Evolutionary conservation across 2,329 filamentous ascomycete genomes (phyloP).

Genomic region (Pezicula carpinea): DNA sequence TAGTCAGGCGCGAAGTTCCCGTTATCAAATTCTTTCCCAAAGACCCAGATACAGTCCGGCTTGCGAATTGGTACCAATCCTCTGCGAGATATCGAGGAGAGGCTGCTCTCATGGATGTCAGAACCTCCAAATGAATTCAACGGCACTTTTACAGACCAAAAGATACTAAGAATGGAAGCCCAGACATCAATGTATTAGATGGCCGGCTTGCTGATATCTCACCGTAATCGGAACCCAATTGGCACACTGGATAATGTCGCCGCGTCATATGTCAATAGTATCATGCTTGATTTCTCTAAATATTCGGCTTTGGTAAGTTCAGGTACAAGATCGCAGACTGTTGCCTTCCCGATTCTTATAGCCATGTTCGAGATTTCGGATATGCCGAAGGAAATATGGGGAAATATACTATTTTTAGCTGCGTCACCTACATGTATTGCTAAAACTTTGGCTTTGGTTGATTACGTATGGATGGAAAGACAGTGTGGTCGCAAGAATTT

Average conservation of each 20-base stretch:
- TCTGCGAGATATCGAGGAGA: background rate
- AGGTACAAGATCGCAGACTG: background rate
- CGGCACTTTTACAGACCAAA: background rate
- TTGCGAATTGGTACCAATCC: background rate
- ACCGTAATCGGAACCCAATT: background rate
- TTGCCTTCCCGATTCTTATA: background rate
- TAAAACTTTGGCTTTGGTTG: background rate
- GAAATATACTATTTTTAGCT: background rate
- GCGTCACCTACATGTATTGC: background rate
- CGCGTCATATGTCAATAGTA: conserved; percentile 21
- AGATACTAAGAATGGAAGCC: background rate
- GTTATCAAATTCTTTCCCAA: background rate
- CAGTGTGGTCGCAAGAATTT: background rate
- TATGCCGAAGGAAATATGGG: background rate
- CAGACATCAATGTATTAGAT: background rate
- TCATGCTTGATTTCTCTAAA: background rate
- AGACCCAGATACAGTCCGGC: background rate
- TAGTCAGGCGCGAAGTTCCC: background rate
- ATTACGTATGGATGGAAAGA: background rate
- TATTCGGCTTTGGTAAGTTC: background rate
- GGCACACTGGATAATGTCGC: conserved; percentile 7
- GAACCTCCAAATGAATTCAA: background rate
- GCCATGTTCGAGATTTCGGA: background rate
- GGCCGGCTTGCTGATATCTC: background rate
- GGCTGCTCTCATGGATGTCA: background rate